Evolutionary conservation across 2,329 filamentous ascomycete species (phyloP), one percentile per base, ranked within the genome.

Genomic region (Sarocladium brachiariae): DNA sequence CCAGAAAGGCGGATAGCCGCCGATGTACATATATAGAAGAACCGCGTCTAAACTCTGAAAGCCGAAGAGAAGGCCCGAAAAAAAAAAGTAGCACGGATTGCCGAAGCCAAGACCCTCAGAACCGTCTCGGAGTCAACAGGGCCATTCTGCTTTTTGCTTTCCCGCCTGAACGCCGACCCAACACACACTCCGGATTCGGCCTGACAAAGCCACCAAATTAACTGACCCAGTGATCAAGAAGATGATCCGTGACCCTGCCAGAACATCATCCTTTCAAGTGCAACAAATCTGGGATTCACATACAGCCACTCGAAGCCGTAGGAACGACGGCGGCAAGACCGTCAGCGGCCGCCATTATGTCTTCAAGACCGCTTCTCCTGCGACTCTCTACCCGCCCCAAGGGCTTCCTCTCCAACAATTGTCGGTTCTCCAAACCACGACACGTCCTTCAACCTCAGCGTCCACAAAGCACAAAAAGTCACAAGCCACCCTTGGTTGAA

Each of bases 341-440:
- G 27, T 13, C 27, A 30, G 13, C 27, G 7, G 27, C 27, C 7
- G 10, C 21, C 37, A 23, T 8, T 18, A 41, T 41, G 37, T 10
- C 8, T 18, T 11, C 37, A 41, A 41, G 13, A 16, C 48, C 48
- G 19, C 18, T 38, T 21, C 25, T 56, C 52, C 9, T 54, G 49
- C 46, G 61, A 60, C 25, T 61, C 60, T 25, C 54, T 55, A 9
- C 56, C 27, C 24, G 43, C 5, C 43, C 25, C 24, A 18, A 21
- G 11, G 5, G 25, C 6, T n/a, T 47, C 19, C 6, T 33, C 16
- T 33, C 24, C 8, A n/a, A 45, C 39, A 21, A 11, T n/a, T n/a
- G n/a, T 8, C 24, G 19, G 4, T 18, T 47, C 43, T 33, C n/a
- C 16, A 33, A 33, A 41, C 16, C 7, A 8, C n/a, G n/a, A n/a